A percentile compares a stretch with the other conserved stretches of the same genome.
Conservation (phyloP, 2,329 filamentous ascomycete genomes). For the Didymella exigua region DNA sequence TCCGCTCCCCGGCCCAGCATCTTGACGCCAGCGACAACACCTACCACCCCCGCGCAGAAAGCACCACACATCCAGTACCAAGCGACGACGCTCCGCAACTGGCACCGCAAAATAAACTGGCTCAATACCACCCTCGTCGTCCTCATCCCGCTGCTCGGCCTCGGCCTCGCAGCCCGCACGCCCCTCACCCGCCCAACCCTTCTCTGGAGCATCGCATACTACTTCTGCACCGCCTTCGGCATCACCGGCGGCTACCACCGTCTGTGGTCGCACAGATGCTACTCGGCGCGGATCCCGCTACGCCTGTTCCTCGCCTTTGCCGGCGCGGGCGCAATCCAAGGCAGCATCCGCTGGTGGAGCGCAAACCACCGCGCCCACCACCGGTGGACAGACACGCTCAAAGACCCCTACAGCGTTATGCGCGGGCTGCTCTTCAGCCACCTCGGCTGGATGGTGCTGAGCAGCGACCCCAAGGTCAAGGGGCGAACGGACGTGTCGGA, state of each 20-base stretch:
- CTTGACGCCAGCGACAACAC: constrained; percentile 6
- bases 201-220: constrained; percentile 75
- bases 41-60: constrained; percentile 14
- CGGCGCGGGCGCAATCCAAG: constrained; percentile 55
- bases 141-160: constrained; percentile 73
- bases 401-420: constrained; percentile 57
- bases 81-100: constrained; percentile 61
- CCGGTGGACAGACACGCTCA: constrained; percentile 57
- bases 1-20: constrained; percentile 10
- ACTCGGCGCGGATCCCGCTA: constrained; percentile 51
- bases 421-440: constrained; percentile 56
- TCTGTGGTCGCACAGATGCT: constrained; percentile 67
- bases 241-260: constrained; percentile 66
- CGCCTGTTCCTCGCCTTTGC: constrained; percentile 54
- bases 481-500: constrained; percentile 58
- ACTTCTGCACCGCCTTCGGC: constrained; percentile 80
- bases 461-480: constrained; percentile 57
- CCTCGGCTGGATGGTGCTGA: constrained; percentile 58
- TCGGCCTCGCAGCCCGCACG: constrained; percentile 76
- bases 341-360: constrained; percentile 56
- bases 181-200: constrained; percentile 73
- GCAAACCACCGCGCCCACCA: constrained; percentile 57
- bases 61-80: constrained; percentile 27
- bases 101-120: constrained; percentile 93
- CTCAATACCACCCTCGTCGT: constrained; percentile 82